Percentiles rank a stretch among this genome's conserved stretches.
Conservation (phyloP, 1,139 yeast genomes). For the Suhomyces atakaporum region DNA sequence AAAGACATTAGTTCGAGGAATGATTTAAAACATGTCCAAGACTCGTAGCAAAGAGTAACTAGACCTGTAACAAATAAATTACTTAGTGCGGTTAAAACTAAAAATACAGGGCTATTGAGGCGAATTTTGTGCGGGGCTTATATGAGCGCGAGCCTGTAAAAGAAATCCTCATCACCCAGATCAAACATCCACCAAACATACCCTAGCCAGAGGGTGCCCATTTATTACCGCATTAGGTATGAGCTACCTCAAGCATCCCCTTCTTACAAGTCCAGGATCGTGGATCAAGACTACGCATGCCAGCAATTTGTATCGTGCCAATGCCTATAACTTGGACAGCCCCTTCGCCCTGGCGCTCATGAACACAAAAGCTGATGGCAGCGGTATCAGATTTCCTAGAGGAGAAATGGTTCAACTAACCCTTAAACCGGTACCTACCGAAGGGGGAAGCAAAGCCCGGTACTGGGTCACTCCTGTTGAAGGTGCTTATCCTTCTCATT, state of each 20-base stretch:
- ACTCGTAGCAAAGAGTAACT: constrained; percentile 2
- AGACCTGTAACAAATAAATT: neutral
- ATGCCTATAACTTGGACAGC: constrained; percentile 15
- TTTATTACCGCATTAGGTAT: constrained; percentile 1
- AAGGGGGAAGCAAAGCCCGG: constrained; percentile 1
- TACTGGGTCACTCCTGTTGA: constrained; percentile 15
- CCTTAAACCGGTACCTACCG: constrained; percentile 11
- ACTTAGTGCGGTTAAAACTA: constrained; percentile 6
- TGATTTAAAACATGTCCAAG: too few species aligned
- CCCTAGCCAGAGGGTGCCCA: neutral
- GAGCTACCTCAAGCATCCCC: constrained; percentile 24
- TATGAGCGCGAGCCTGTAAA: neutral
- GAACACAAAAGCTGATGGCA: constrained; percentile 24
- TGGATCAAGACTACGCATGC: constrained; percentile 21
- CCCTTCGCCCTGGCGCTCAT: constrained; percentile 27
- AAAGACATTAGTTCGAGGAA: neutral
- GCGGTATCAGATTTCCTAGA: constrained; percentile 21
- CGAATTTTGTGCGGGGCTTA: neutral
- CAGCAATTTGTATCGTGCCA: constrained; percentile 4
- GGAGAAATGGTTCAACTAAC: constrained; percentile 28
- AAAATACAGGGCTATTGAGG: neutral
- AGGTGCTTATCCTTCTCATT: constrained; percentile 13
- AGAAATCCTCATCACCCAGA: neutral
- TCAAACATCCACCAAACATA: neutral
- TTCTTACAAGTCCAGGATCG: constrained; percentile 27